Percentiles rank a stretch among this genome's conserved stretches.
phyloP scores from a whole-genome alignment of 2,329 filamentous ascomycete genomes.

The Tolypocladium tropicale region DNA sequence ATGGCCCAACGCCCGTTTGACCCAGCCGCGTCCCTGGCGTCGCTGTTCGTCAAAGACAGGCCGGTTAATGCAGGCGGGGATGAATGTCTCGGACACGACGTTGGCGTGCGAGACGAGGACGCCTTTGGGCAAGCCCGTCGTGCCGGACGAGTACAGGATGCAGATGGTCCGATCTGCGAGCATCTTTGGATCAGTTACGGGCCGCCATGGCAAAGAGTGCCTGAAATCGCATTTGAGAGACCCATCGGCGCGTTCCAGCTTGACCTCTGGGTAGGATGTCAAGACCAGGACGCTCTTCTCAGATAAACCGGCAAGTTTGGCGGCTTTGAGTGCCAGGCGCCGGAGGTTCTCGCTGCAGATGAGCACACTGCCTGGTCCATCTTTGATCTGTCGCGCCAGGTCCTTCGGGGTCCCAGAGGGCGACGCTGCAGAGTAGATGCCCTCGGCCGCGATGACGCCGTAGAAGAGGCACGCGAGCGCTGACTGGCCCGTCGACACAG shows the following conservation, averaged over 20 bases:
- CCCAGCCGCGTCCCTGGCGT: conserved; percentile 12
- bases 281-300: conserved; percentile 39
- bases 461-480: conserved; percentile 44
- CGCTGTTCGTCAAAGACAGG: conserved; percentile 16
- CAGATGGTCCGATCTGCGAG: conserved; percentile 31
- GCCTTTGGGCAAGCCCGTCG: conserved; percentile 36
- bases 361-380: conserved; percentile 27
- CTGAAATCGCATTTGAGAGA: conserved; percentile 15
- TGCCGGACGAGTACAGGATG: conserved; percentile 37
- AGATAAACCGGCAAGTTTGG: conserved; percentile 32
- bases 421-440: conserved; percentile 46
- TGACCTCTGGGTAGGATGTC: conserved; percentile 22
- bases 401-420: conserved; percentile 39
- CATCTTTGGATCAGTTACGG: conserved; percentile 36
- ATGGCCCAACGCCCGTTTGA: conserved; percentile 28
- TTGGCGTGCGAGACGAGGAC: conserved; percentile 35
- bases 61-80: conserved; percentile 19
- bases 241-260: conserved; percentile 15
- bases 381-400: conserved; percentile 32
- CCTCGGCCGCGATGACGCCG: conserved; percentile 46
- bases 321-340: conserved; percentile 36
- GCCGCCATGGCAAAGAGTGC: conserved; percentile 37
- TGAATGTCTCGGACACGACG: conserved; percentile 25
- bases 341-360: conserved; percentile 37
- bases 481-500: conserved; percentile 45